Conservation (phyloP, 1,139 yeast species). For the Nakaseomyces glabratus region DNA sequence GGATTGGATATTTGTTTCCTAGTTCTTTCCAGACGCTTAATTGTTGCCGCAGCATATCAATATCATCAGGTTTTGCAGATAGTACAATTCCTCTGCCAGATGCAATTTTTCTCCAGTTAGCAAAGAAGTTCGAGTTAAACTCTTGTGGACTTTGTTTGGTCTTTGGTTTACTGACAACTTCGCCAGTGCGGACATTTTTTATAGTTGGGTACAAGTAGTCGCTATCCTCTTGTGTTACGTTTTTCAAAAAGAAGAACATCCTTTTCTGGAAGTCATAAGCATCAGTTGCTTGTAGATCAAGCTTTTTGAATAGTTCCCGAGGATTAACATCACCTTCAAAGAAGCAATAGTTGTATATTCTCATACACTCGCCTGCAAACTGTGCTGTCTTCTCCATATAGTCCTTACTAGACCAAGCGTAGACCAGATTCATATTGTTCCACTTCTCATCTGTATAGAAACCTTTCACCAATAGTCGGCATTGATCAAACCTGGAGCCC, state of each 20-base stretch:
- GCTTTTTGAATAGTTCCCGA: slow-evolving; percentile 2
- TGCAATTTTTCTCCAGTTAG: slow-evolving; percentile 28
- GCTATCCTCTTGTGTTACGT: slow-evolving; percentile 4
- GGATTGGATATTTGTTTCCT: slow-evolving; percentile 44
- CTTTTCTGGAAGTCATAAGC: slow-evolving; percentile 13
- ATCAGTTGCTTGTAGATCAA: slow-evolving; percentile 2
- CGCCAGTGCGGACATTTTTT: slow-evolving; percentile 12
- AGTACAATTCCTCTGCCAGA: slow-evolving; percentile 44
- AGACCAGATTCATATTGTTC: slow-evolving; percentile 14
- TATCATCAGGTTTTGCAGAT: slow-evolving; percentile 39
- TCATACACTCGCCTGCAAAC: slow-evolving; percentile 16
- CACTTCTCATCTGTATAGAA: slow-evolving; percentile 13
- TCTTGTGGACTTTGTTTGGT: slow-evolving; percentile 7
- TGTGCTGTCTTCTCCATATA: slow-evolving; percentile 14
- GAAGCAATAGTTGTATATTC: slow-evolving; percentile 20
- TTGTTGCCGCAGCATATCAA: slow-evolving; percentile 38
- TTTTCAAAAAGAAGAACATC: slow-evolving; percentile 20
- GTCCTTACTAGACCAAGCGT: slow-evolving; percentile 12
- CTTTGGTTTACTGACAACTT: slow-evolving; percentile 8
- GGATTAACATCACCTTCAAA: slow-evolving; percentile 8
- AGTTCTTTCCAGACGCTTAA: slow-evolving; percentile 40
- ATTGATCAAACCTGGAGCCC: slow-evolving; percentile 3
- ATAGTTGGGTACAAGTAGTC: slow-evolving; percentile 17
- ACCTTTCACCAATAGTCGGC: slow-evolving; percentile 2
- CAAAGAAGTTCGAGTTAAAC: slow-evolving; percentile 15